Conservation (phyloP, 208 protist genomes). For the Kentomonas sorsogonicus region DNA sequence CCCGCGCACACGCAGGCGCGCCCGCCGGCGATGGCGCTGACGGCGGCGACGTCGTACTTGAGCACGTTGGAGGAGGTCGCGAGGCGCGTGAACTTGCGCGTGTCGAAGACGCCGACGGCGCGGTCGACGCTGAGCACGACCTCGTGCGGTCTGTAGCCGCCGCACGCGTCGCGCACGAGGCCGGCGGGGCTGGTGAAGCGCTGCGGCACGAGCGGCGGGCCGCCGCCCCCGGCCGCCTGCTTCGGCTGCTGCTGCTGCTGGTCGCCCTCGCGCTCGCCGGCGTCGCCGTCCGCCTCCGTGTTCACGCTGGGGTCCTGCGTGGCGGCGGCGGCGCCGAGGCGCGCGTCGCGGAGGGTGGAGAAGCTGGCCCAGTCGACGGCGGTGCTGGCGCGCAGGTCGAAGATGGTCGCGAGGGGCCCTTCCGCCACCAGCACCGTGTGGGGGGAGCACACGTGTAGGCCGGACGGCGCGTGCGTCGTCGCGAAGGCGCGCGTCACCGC, state of each 20-base stretch:
- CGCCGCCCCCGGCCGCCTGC: conserved; percentile 1
- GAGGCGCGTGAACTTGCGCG: conserved; percentile 69
- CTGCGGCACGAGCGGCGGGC: conserved; percentile 30
- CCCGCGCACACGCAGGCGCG: conserved; percentile 55
- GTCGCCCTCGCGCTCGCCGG: background rate
- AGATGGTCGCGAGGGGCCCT: conserved; percentile 62
- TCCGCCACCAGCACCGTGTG: conserved; percentile 52
- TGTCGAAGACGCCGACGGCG: conserved; percentile 64
- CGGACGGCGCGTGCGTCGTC: conserved; percentile 66
- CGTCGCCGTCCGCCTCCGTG: background rate
- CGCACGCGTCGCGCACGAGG: conserved; percentile 45
- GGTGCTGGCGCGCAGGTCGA: conserved; percentile 58
- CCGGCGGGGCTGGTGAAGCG: conserved; percentile 51
- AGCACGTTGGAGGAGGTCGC: conserved; percentile 59
- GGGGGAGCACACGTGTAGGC: conserved; percentile 17
- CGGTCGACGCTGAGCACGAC: conserved; percentile 59
- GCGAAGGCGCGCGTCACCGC: conserved; percentile 49
- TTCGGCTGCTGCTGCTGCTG: conserved; percentile 2
- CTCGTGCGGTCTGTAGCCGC: conserved; percentile 49
- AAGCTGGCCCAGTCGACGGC: too few species aligned
- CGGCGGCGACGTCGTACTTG: conserved; percentile 65
- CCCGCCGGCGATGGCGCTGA: conserved; percentile 41
- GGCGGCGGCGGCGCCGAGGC: background rate
- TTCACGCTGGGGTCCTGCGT: background rate
- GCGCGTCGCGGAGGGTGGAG: conserved; percentile 18